Evolutionary conservation across 2,329 filamentous ascomycete genomes (phyloP).

Genomic region (Chaetoscypha palmicola): DNA sequence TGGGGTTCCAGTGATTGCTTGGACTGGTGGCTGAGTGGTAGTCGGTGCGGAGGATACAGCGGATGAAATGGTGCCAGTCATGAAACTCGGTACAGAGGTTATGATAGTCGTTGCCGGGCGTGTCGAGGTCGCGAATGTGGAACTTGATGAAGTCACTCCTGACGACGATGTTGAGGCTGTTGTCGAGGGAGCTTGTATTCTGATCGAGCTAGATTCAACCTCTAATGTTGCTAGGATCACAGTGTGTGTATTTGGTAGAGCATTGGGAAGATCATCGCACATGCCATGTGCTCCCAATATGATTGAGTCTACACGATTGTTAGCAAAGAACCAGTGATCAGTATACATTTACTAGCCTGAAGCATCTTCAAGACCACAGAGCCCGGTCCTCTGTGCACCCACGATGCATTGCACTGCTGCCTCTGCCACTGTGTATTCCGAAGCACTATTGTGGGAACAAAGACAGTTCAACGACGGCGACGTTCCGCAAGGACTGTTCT

Average conservation of each 20-base stretch:
- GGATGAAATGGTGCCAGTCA: conserved; percentile 13
- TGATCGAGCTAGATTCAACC: conserved; percentile 33
- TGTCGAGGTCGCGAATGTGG: conserved; percentile 6
- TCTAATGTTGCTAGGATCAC: conserved; percentile 51
- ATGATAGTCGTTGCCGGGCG: not conserved
- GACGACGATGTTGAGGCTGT: conserved; percentile 9
- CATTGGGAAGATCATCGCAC: conserved; percentile 45
- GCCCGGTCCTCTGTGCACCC: conserved; percentile 42
- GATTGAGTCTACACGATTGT: conserved; percentile 32
- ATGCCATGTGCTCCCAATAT: conserved; percentile 49
- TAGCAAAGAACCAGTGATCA: not conserved
- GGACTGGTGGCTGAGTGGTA: not conserved
- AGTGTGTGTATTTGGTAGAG: conserved; percentile 50
- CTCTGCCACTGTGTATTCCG: conserved; percentile 65
- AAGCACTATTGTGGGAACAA: conserved; percentile 51
- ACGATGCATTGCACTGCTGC: conserved; percentile 61
- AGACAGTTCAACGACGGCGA: conserved; percentile 53
- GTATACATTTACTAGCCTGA: conserved; percentile 12
- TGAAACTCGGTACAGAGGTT: conserved; percentile 2
- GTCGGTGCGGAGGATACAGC: conserved; percentile 9
- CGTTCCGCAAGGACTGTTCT: conserved; percentile 40
- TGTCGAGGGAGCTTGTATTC: conserved; percentile 22
- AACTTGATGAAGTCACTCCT: conserved; percentile 10
- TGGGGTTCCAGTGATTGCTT: conserved; percentile 12
- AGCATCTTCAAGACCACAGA: conserved; percentile 44